A percentile compares a stretch with the other conserved stretches of the same genome.
These are phyloP conservation scores for Dipodascus geniculatus DNA, from an alignment of 805 yeast genomes.

Conservation along the genomic window DNA sequence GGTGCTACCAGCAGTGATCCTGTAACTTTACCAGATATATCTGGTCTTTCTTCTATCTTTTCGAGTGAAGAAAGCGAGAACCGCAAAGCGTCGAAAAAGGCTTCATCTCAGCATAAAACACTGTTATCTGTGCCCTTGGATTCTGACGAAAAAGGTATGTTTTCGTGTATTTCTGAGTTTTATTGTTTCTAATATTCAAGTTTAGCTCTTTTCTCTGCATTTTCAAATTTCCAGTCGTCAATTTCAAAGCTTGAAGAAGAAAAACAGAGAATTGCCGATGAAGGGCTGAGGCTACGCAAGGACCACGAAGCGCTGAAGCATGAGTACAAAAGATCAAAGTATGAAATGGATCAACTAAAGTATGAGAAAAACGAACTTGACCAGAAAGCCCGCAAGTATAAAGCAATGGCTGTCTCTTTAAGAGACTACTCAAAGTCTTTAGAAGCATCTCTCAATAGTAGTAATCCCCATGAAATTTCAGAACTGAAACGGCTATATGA, in stretches of 20 bases:
- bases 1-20: not conserved
- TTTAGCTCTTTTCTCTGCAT: constrained; percentile 7
- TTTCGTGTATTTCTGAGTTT: not conserved
- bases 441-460: not conserved
- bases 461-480: not conserved
- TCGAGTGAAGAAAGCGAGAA: constrained; percentile 7
- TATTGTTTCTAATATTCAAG: not conserved
- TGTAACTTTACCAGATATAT: constrained; percentile 10
- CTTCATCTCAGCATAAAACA: constrained; percentile 9
- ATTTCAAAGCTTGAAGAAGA: constrained; percentile 16
- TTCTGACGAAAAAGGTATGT: constrained; percentile 12
- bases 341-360: constrained; percentile 4
- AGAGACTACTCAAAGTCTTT: not conserved
- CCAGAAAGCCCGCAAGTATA: constrained; percentile 7
- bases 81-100: not conserved
- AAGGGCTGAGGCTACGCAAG: not conserved
- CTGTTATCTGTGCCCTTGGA: constrained; percentile 15
- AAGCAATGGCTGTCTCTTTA: constrained; percentile 3
- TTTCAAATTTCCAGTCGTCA: constrained; percentile 10
- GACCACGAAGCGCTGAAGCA: not conserved
- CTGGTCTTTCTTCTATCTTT: constrained; percentile 13
- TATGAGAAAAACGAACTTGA: constrained; percentile 4
- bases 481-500: not conserved
- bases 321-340: constrained; percentile 2
- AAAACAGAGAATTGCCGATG: constrained; percentile 9